Evolutionary conservation across 2,329 filamentous ascomycete species (phyloP), one percentile per base, ranked within the genome.

Genomic region (Arthrocladium fulminans): DNA sequence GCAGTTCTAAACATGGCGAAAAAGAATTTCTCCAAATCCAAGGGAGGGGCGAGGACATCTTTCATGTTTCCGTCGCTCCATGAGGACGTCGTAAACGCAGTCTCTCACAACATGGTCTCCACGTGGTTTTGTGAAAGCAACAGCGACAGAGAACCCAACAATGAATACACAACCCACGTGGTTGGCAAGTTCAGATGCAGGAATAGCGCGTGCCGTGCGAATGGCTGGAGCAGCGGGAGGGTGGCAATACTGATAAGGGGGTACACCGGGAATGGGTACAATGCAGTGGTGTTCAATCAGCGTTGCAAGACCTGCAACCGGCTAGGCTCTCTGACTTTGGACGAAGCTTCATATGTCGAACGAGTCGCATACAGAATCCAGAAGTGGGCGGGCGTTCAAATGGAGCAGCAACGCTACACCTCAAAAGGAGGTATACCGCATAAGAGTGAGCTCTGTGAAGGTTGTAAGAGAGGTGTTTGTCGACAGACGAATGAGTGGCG

Each of bases 281-380:
- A 72, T 54, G 68, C 67, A 38, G 58, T 65, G 49, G 67, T 73
- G 37, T 73, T 71, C 54, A 59, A 68, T 52, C 67, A 72, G 56
- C 61, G 63, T 6, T 72, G 67, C 55, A 63, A 61, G 46, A 13
- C 10, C 12, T 72, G 68, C 54, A 54, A 63, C 9, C 23, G 13
- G n/a, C 55, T 69, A 0, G 62, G 65, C 45, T 52, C 60, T 37
- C 66, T 66, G 15, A 24, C 54, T 24, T 53, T 68, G 27, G 60
- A 70, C 55, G 49, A 61, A 39, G 15, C 25, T 27, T 66, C 63
- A 19, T 72, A 72, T 57, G 62, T 64, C 46, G 66, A 72, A 51
- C 61, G 70, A 54, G 59, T 71, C 8, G 60, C 62, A 13, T 71
- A 73, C 59, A 60, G 67, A 48, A 54, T 72, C 17, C 69, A 69